These are phyloP conservation scores for Mycena belliarum DNA, from an alignment of 768 basidiomycete species.

Conservation along the genomic window DNA sequence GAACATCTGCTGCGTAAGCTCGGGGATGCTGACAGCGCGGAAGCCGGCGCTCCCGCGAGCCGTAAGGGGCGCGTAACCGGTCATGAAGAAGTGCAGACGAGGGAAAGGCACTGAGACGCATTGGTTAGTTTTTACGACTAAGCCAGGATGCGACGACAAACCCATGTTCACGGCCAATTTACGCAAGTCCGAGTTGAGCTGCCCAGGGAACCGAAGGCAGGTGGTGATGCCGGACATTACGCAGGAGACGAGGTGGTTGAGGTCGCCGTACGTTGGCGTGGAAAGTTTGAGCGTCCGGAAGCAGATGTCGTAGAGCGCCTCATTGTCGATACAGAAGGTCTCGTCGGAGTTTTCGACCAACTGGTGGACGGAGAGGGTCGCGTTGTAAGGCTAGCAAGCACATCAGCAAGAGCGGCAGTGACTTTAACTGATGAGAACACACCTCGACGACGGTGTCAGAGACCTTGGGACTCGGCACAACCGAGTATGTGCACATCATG, in stretches of 20 bases:
- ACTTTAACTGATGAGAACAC: slow-evolving; percentile 12
- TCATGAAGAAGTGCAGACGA: slow-evolving; percentile 99
- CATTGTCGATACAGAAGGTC: slow-evolving; percentile 99
- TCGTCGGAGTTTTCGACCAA: slow-evolving; percentile 99
- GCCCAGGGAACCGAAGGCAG: slow-evolving; percentile 97
- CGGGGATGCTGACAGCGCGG: slow-evolving; percentile 95
- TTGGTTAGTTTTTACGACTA: not conserved
- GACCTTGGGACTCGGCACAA: slow-evolving; percentile 95
- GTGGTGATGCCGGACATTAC: slow-evolving; percentile 99
- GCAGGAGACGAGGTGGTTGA: slow-evolving; percentile 96
- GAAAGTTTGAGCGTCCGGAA: slow-evolving; percentile 96
- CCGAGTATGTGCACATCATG: slow-evolving; percentile 99
- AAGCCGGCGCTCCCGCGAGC: slow-evolving; percentile 94
- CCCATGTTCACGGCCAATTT: slow-evolving; percentile 99
- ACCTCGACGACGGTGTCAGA: slow-evolving; percentile 99
- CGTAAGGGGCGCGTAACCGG: slow-evolving; percentile 92
- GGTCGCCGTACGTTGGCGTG: slow-evolving; percentile 94
- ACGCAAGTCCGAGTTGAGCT: slow-evolving; percentile 97
- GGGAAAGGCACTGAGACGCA: slow-evolving; percentile 84
- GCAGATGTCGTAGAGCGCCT: slow-evolving; percentile 98
- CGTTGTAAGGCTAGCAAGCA: slow-evolving; percentile 86
- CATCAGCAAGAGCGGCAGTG: not conserved
- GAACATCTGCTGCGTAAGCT: slow-evolving; percentile 99
- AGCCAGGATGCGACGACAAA: slow-evolving; percentile 35
- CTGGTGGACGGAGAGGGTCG: slow-evolving; percentile 97